Evolutionary conservation across 257 asterid species (phyloP).

Genomic region (Nicotiana tomentosiformis): DNA sequence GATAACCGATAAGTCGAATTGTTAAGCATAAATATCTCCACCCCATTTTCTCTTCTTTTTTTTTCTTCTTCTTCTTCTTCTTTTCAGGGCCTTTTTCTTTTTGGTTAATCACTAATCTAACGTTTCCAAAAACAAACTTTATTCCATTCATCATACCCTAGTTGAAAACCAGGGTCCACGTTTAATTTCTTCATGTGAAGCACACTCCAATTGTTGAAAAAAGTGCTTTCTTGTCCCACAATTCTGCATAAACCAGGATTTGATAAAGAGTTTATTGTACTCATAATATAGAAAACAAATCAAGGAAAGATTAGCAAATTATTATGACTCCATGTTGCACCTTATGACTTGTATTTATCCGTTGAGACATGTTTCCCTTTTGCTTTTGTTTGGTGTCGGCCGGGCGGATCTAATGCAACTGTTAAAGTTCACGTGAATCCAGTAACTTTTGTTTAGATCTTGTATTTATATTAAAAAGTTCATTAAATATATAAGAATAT

Average conservation of each 20-base stretch:
- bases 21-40: no score
- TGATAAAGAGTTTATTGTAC: background rate
- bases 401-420: no score
- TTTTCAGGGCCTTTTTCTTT: background rate
- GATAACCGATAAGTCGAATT: no score
- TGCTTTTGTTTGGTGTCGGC: background rate
- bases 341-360: background rate
- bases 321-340: background rate
- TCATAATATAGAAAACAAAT: background rate
- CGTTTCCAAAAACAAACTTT: background rate
- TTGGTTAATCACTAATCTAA: background rate
- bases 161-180: background rate
- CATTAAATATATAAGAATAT: no score
- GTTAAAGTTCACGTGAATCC: no score
- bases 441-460: no score
- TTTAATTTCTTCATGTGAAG: background rate
- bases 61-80: no score
- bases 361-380: background rate
- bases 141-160: background rate
- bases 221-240: conserved; percentile 1
- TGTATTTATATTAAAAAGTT: no score
- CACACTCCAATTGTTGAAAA: background rate
- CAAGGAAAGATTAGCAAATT: background rate
- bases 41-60: no score
- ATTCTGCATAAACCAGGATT: background rate